Conservation (phyloP, 2,329 filamentous ascomycete species). For the Pseudogymnoascus sp. region DNA sequence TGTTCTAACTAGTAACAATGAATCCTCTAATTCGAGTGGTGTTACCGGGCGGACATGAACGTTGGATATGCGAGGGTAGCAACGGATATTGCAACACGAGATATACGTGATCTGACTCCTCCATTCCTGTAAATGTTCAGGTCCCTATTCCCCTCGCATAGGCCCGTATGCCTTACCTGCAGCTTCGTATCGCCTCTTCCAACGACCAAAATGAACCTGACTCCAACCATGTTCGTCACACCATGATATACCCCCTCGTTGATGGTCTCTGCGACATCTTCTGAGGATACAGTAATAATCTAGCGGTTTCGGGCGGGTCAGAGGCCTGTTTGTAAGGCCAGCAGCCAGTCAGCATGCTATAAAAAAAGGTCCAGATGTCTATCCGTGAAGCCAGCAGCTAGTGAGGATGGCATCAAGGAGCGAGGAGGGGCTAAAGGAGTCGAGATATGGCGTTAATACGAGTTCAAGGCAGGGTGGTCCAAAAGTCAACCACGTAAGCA, state of each 20-base stretch:
- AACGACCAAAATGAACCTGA: not conserved
- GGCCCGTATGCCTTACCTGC: not conserved
- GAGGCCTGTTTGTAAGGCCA: not conserved
- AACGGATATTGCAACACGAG: not conserved
- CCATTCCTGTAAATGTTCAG: not conserved
- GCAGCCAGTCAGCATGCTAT: not conserved
- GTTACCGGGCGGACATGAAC: not conserved
- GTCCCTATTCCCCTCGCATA: too few species aligned
- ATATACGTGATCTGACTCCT: not conserved
- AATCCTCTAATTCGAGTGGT: not conserved
- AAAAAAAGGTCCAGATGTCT: not conserved
- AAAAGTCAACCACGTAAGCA: too few species aligned
- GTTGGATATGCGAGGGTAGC: not conserved
- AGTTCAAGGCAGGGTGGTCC: too few species aligned
- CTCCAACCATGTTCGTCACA: not conserved
- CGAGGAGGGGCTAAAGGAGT: not conserved
- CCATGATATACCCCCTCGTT: not conserved
- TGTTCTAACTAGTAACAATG: not conserved
- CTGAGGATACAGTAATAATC: not conserved
- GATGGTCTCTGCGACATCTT: not conserved
- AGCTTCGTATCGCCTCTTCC: not conserved
- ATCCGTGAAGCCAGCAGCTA: not conserved
- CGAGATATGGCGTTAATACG: not conserved
- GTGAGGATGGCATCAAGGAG: not conserved
- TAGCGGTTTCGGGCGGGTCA: not conserved